Base-by-base conservation (phyloP, 2,329 filamentous ascomycete genomes). In the Paecilomyces formosus region DNA sequence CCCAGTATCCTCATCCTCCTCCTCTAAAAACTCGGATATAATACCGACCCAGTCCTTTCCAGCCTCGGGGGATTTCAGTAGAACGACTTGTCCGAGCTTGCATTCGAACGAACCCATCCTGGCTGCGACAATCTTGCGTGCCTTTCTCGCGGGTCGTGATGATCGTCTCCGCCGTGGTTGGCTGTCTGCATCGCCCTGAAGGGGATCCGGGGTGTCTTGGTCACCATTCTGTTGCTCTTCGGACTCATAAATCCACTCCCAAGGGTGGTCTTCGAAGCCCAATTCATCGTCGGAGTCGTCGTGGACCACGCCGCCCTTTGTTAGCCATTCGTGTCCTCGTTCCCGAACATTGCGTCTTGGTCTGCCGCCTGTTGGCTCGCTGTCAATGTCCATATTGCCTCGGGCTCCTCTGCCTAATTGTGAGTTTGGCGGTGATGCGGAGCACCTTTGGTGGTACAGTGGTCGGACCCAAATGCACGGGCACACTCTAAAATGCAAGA, bases 21-120 rank as follows among this genome's bases (percentile, higher is more conserved):
- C 84, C 53, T 93, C 86, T 45, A 87, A 71, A 64, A 99, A 96
- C 51, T 90, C 87, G 67, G 88, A 88, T 56, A 97, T 88, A 61
- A 99, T 86, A 33, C 90, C 94, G 2, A 95, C 89, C 92, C 94
- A 99, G 11, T 92, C 89, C 67, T 95, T 91, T 63, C 90, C 90
- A 49, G 85, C 84, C 3, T 90, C 91, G 45, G 95, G 90, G 1
- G 92, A 90, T 73, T 96, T 95, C 57, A 99, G 81, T 49, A 97
- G 80, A 35, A 97, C 88, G 21, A 85, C 84, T 69, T 99, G 92
- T 52, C 94, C 94, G 39, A 96, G 72, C 57, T 78, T 82, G 75
- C 92, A 96, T 69, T 88, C 83, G 63, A 97, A 96, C 12, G 73
- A 79, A 24, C 92, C 92, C 82, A 92, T 92, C 26, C 85, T 85